A percentile compares a stretch with the other conserved stretches of the same genome.
Conservation (phyloP, 2,329 filamentous ascomycete genomes). For the Zalaria sp. region DNA sequence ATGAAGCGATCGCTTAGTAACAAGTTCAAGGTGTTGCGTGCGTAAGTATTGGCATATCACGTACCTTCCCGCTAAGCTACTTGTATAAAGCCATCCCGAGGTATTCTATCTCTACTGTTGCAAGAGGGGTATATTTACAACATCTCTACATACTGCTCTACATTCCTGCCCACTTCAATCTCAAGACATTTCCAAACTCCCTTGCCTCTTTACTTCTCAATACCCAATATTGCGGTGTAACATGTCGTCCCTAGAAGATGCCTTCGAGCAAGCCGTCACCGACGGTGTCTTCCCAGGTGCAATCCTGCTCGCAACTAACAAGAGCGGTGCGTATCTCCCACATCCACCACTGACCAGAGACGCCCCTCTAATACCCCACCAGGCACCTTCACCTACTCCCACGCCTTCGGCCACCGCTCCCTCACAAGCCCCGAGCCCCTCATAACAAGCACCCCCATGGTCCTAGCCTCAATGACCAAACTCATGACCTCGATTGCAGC, state of each 20-base stretch:
- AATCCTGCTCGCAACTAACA: slow-evolving; percentile 14
- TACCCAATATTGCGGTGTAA: neutral
- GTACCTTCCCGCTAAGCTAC: too few relatives aligned
- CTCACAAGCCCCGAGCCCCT: slow-evolving; percentile 10
- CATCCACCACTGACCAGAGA: neutral
- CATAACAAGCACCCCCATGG: slow-evolving; percentile 15
- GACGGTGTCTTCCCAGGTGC: slow-evolving; percentile 17
- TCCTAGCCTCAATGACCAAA: slow-evolving; percentile 24
- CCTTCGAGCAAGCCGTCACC: slow-evolving; percentile 13
- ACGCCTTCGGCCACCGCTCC: slow-evolving; percentile 13
- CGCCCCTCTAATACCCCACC: neutral
- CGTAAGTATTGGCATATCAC: too few relatives aligned
- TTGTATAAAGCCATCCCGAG: too few relatives aligned
- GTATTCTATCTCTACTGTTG: too few relatives aligned
- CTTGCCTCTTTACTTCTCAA: neutral
- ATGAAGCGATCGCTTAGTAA: too few relatives aligned
- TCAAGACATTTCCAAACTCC: too few relatives aligned
- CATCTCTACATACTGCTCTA: too few relatives aligned
- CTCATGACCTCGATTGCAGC: slow-evolving; percentile 38
- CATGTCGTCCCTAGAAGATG: slow-evolving; percentile 11
- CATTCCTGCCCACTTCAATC: too few relatives aligned
- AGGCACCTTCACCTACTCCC: slow-evolving; percentile 17
- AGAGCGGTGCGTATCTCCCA: slow-evolving; percentile 9
- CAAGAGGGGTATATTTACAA: too few relatives aligned
- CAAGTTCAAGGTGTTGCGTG: too few relatives aligned